Base-by-base conservation (phyloP, 495 filamentous ascomycete genomes). In the Podospora didyma region DNA sequence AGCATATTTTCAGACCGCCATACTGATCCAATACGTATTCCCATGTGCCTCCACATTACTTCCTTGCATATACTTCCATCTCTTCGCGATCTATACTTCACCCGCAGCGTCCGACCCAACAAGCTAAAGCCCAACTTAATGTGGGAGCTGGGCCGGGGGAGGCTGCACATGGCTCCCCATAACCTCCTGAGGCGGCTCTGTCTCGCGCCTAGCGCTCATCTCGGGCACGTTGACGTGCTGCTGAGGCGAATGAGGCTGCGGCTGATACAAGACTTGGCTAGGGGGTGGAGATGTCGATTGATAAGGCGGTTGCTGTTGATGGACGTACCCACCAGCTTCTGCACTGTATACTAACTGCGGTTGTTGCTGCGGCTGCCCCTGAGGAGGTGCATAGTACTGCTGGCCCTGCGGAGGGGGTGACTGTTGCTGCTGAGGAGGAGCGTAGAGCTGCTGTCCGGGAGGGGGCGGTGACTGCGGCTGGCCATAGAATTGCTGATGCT, bases 111-210 rank as follows among this genome's bases (percentile, higher is more conserved):
- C 3, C 26, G 26, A 4, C 26, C 4, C 26, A 31, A 31, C 3
- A 31, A 31, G 26, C 26, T 31, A n/a, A n/a, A n/a, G n/a, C n/a
- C n/a, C n/a, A n/a, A n/a, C 9, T 31, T 9, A 31, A 31, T 31
- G 26, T 31, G 26, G 26, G 3, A 31, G 26, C 26, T 31, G 26
- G 9, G 26, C 26, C n/a, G n/a, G n/a, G 9, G 26, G 39, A 3
- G 20, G 0, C 42, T 35, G 49, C 19, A 45, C 26, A 0, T 46
- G 34, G 23, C 57, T 63, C 3, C 61, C 61, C 28, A 31, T 45
- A 2, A 60, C 54, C 50, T 63, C 61, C 50, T 63, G 61, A 23
- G 54, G 57, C 49, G 56, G 57, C 24, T 57, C 53, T 0, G 22
- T 45, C 46, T 59, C 61, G 42, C 53, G 23, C 12, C 26, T 2